A percentile compares a stretch with the other conserved stretches of the same genome.
These are phyloP conservation scores for Leishmania gerbilli DNA, from an alignment of 208 protist species.

Conservation along the genomic window DNA sequence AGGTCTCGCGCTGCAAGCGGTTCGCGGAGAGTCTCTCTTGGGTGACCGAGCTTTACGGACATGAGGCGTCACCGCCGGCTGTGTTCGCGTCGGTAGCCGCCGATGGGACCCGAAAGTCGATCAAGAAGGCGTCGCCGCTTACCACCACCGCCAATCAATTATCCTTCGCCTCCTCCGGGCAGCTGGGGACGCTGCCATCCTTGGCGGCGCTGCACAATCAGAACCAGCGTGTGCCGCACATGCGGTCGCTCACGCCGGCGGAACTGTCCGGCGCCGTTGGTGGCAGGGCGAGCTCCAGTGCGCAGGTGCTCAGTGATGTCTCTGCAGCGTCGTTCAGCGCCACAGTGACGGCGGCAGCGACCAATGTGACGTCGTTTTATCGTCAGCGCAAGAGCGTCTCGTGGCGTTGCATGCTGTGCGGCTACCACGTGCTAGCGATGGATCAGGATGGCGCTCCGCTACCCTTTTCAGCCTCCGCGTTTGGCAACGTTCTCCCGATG, in stretches of 20 bases:
- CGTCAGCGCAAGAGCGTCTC: conserved; percentile 47
- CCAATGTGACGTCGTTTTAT: background rate
- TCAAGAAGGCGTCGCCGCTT: background rate
- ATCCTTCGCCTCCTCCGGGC: conserved; percentile 1
- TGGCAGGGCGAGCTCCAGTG: background rate
- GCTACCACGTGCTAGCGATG: conserved; percentile 83
- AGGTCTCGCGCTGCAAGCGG: conserved; percentile 16
- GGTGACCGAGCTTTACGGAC: conserved; percentile 30
- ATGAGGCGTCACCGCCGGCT: background rate
- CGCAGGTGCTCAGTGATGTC: background rate
- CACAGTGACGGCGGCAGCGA: background rate
- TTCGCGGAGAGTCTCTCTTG: conserved; percentile 4
- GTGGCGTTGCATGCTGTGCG: conserved; percentile 82
- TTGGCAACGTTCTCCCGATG: conserved; percentile 70
- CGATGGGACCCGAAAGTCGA: background rate
- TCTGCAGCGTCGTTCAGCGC: background rate
- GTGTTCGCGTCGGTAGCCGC: background rate
- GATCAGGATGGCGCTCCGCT: conserved; percentile 76
- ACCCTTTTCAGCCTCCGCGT: conserved; percentile 66
- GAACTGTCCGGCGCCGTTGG: background rate
- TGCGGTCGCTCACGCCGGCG: background rate
- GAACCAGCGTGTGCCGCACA: background rate
- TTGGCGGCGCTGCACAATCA: background rate
- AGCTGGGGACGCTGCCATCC: background rate
- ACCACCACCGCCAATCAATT: conserved; percentile 8